Base-by-base conservation (phyloP, 495 filamentous ascomycete genomes). In the Penicillium macrosclerotiorum region DNA sequence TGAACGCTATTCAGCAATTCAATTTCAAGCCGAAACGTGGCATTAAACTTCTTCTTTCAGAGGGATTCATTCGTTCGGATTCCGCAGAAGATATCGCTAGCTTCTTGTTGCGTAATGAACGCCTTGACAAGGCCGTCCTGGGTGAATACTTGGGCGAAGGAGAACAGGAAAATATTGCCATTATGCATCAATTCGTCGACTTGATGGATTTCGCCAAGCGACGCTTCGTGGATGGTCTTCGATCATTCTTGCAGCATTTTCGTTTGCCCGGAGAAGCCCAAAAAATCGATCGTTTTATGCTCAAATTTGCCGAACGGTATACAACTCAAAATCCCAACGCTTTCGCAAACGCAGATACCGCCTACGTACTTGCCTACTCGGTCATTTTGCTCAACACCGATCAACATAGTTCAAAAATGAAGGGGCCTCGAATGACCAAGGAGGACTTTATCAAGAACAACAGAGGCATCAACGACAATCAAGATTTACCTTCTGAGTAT, bases 381-480 rank as follows among this genome's bases (percentile, higher is more conserved):
- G 94, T 96, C 36, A 96, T 99, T 48, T 71, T 99, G 81, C 74
- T 99, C 16, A 99, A 99, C 60, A 96, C 91, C 0, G 93, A 99
- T 71, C 80, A 88, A 51, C 94, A 99, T 67, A 96, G 92, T 60
- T 71, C 63, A 37, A 96, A 96, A 60, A 73, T 97, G 35, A 91
- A 87, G 40, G 80, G 77, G 1, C 63, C 53, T 5, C 82, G 91
- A 32, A 99, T 99, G 93, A 93, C 83, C 9, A 90, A 88, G 47
- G 87, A 95, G 44, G 94, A 99, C 35, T 99, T 97, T 62, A 90
- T 99, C 71, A 95, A 93, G 70, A 99, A 99, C 64, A 99, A 99
- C 63, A 75, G 92, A 25, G 93, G 93, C 33, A 99, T 99, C 73
- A 97, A 99, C 60, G 93, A 99, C 67, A 93, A 86, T 49, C 87